phyloP scores from a whole-genome alignment of 2,329 filamentous ascomycete genomes.

The Sarocladium brachiariae region DNA sequence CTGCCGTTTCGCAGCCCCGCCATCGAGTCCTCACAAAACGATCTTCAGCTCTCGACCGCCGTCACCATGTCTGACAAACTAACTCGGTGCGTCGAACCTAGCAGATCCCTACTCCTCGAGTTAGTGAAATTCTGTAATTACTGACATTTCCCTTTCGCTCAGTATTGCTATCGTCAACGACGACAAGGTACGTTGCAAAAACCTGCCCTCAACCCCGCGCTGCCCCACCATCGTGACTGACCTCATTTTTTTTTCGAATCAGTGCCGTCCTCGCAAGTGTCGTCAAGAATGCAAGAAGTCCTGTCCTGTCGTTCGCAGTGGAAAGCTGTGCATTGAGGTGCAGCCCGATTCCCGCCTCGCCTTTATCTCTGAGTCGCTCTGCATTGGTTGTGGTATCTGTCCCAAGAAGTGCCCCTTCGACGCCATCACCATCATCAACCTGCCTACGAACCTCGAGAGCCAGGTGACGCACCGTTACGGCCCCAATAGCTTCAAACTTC shows the following conservation, averaged over 20 bases:
- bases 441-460: constrained; percentile 97
- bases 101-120: too few relatives aligned
- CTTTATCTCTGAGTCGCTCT: constrained; percentile 94
- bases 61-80: constrained; percentile 82
- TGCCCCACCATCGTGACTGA: constrained; percentile 20
- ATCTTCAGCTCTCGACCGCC: constrained; percentile 13
- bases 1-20: background rate
- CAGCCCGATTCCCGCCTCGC: constrained; percentile 81
- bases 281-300: constrained; percentile 99
- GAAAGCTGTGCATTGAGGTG: constrained; percentile 97
- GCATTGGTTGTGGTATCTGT: constrained; percentile 98
- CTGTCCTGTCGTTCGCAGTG: constrained; percentile 92
- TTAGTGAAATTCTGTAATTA: constrained; percentile 8
- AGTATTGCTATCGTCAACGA: constrained; percentile 98
- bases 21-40: constrained; percentile 4
- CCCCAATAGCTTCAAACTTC: constrained; percentile 99
- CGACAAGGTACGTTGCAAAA: constrained; percentile 68
- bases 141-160: constrained; percentile 21
- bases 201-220: constrained; percentile 13
- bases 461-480: constrained; percentile 98
- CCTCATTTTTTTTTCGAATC: constrained; percentile 22
- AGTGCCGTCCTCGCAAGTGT: constrained; percentile 62
- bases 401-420: constrained; percentile 99
- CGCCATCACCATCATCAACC: constrained; percentile 99
- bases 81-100: constrained; percentile 63